Evolutionary conservation across 441 rosid genomes (phyloP), one percentile per base, ranked within the genome.

Genomic region (Lagerstroemia fauriei): DNA sequence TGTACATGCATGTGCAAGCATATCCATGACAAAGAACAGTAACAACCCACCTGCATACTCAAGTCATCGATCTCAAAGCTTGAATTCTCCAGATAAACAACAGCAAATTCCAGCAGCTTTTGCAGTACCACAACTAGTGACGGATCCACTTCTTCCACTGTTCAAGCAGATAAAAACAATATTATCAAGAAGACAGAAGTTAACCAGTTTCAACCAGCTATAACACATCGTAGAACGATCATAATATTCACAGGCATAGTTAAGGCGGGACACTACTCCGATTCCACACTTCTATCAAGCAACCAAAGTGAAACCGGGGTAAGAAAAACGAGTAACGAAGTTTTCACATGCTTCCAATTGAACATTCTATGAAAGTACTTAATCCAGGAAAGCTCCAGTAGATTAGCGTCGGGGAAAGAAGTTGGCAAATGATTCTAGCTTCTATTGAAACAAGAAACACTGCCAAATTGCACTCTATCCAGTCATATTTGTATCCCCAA

Each of bases 71-170:
- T 81, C 66, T 61, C 83, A 80, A 91, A 88, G 53, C 88, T 91
- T 11, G 94, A 90, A 75, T 90, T 89, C 92, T 94, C 99, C 91
- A 97, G 89, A 88, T 87, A 92, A 88, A 90, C 87, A 86, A 97
- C 87, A 56, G 93, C 90, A 89, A 97, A 97, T 84, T 96, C 98
- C 88, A 97, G 84, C 84, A 91, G 87, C 83, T 92, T 91, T 77
- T 91, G 93, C 84, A 87, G 86, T n/a, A 96, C 91, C 1, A 92
- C 96, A 84, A 96, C 86, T 77, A 96, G 83, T 80, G 92, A 81
- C 7, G 93, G 93, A 59, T 93, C 98, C 50, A 90, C 90, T 85
- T 93, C 97, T 81, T 94, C 97, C 89, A 90, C 99, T 97, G 86
- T 74, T 46, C 86, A 85, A 32, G 65, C n/a, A 80, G n/a, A 66